Conservation (phyloP, 129 eudicot genomes). For the Flaveria sonorensis region DNA sequence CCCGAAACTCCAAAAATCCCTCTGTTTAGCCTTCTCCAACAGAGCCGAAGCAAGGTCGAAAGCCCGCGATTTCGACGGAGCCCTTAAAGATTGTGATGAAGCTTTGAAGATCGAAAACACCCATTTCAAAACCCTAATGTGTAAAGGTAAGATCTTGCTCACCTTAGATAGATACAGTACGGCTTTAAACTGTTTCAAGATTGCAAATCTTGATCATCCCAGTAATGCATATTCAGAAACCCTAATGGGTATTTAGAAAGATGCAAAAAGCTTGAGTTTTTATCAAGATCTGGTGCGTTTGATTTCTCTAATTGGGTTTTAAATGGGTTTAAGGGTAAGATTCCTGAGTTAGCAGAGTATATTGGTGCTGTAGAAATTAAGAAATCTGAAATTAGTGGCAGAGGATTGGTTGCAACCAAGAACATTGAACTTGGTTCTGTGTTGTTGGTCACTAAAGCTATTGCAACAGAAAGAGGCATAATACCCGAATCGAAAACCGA, state of each 20-base stretch:
- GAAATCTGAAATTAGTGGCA: conserved; percentile 85
- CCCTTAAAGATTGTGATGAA: conserved; percentile 74
- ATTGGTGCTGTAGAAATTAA: conserved; percentile 73
- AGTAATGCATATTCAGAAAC: conserved; percentile 48
- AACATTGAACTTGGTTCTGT: conserved; percentile 68
- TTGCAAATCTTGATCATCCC: conserved; percentile 58
- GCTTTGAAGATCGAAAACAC: conserved; percentile 61
- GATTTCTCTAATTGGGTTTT: conserved; percentile 76
- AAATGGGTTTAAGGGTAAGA: conserved; percentile 61
- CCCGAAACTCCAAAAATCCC: conserved; percentile 60
- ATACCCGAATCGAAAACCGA: conserved; percentile 46
- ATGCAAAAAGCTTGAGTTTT: conserved; percentile 67
- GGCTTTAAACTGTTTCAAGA: conserved; percentile 71
- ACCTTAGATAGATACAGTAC: conserved; percentile 50
- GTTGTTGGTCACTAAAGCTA: conserved; percentile 72
- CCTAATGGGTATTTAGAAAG: conserved; percentile 61
- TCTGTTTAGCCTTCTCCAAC: conserved; percentile 79
- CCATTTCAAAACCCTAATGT: conserved; percentile 78
- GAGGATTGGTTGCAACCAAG: conserved; percentile 73
- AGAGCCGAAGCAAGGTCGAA: conserved; percentile 76
- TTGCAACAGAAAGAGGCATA: conserved; percentile 84
- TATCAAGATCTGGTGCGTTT: conserved; percentile 75
- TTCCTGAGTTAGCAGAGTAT: conserved; percentile 80
- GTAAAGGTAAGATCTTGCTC: conserved; percentile 83
- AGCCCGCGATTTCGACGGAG: conserved; percentile 45